Evolutionary conservation across 257 asterid genomes (phyloP).

Genomic region (Verbena officinalis): DNA sequence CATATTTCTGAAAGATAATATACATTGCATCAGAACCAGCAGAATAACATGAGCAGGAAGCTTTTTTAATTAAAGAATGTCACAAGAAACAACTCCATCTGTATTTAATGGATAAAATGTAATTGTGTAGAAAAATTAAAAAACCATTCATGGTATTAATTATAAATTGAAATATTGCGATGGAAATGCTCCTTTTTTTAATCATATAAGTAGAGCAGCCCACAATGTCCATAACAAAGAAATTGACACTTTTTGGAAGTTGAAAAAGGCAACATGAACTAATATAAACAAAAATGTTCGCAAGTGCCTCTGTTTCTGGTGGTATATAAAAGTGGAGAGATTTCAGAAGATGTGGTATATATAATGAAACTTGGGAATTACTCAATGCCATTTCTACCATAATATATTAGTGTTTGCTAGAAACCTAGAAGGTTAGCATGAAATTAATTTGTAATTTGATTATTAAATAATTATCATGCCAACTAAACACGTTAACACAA

Average conservation of each 20-base stretch:
- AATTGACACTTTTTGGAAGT: not conserved
- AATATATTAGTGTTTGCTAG: too few species aligned
- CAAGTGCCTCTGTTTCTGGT: too few species aligned
- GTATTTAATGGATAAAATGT: not conserved
- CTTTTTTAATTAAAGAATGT: not conserved
- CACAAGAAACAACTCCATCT: not conserved
- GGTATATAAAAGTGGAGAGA: too few species aligned
- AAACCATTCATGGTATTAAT: not conserved
- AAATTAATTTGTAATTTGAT: too few species aligned
- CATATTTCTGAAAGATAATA: constrained; percentile 63
- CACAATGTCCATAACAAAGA: not conserved
- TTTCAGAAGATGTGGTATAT: too few species aligned
- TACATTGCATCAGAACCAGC: constrained; percentile 30
- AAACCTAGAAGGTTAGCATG: too few species aligned
- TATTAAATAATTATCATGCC: too few species aligned
- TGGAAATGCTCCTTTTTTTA: not conserved
- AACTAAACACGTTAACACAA: too few species aligned
- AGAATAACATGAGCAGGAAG: not conserved
- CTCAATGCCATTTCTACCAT: too few species aligned
- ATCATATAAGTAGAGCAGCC: not conserved
- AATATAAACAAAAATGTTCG: not conserved
- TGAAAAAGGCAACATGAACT: not conserved
- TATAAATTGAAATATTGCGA: not conserved
- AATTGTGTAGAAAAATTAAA: not conserved
- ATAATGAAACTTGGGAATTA: too few species aligned